Evolutionary conservation across 805 yeast species (phyloP).

Genomic region (Metschnikowia proteae): DNA sequence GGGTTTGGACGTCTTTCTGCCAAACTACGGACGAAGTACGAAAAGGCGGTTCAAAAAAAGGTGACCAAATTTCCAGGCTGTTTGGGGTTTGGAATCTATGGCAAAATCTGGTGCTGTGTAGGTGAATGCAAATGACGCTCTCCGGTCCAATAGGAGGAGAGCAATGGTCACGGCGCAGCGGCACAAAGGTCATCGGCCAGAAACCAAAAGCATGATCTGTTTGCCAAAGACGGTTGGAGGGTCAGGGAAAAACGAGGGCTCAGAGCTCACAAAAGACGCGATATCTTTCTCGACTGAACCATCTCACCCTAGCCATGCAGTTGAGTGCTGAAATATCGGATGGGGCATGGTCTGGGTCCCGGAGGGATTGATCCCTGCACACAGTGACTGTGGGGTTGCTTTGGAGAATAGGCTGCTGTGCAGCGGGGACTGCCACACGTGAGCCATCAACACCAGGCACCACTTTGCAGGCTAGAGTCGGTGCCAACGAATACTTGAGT

Average conservation of each 20-base stretch:
- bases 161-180: not conserved
- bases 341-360: not conserved
- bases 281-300: too few species aligned
- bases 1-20: not conserved
- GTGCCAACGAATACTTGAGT: too few species aligned
- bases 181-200: not conserved
- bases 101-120: too few species aligned
- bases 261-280: too few species aligned
- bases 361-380: not conserved
- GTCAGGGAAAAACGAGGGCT: too few species aligned
- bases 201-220: not conserved
- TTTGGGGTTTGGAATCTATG: too few species aligned
- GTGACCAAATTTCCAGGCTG: not conserved
- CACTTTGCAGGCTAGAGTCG: not conserved
- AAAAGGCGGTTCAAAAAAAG: too few species aligned
- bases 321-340: not conserved
- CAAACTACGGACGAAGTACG: not conserved
- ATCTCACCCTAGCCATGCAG: not conserved
- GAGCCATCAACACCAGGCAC: not conserved
- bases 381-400: constrained; percentile 1
- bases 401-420: not conserved
- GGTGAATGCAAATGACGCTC: too few species aligned
- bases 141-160: not conserved
- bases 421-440: not conserved
- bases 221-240: too few species aligned